These are phyloP conservation scores for Spongospora subterranea DNA, from an alignment of 208 protist genomes.

Conservation along the genomic window DNA sequence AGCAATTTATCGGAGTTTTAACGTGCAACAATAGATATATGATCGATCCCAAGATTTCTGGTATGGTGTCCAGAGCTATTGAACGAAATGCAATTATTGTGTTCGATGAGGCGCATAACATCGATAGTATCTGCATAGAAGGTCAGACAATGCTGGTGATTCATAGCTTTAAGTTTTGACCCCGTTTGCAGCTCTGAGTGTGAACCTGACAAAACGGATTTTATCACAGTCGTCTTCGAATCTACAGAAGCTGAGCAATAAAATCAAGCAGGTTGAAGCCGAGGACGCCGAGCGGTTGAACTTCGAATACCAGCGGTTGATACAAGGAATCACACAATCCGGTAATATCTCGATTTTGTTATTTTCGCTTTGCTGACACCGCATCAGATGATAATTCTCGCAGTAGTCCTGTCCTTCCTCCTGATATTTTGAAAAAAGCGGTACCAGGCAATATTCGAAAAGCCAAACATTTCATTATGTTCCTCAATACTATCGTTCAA, in stretches of 20 bases:
- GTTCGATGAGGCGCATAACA: slow-evolving; percentile 99
- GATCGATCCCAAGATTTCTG: slow-evolving; percentile 95
- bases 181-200: slow-evolving; percentile 81
- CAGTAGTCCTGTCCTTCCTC: slow-evolving; percentile 61
- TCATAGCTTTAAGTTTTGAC: not conserved
- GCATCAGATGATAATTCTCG: not conserved
- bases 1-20: not conserved
- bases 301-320: slow-evolving; percentile 88
- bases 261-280: slow-evolving; percentile 81
- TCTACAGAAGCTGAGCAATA: slow-evolving; percentile 79
- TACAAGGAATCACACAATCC: slow-evolving; percentile 82
- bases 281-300: slow-evolving; percentile 86
- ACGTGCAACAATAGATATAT: slow-evolving; percentile 83
- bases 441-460: slow-evolving; percentile 93
- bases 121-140: slow-evolving; percentile 99
- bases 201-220: slow-evolving; percentile 89
- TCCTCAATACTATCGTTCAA: slow-evolving; percentile 87
- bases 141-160: slow-evolving; percentile 37
- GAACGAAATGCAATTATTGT: slow-evolving; percentile 94
- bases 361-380: not conserved
- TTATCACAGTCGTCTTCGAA: slow-evolving; percentile 78
- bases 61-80: slow-evolving; percentile 73
- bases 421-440: slow-evolving; percentile 86
- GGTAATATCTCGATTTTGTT: not conserved
- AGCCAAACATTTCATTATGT: slow-evolving; percentile 93